Evolutionary conservation across 768 basidiomycete genomes (phyloP).

Genomic region (Chalciporus piperatus): DNA sequence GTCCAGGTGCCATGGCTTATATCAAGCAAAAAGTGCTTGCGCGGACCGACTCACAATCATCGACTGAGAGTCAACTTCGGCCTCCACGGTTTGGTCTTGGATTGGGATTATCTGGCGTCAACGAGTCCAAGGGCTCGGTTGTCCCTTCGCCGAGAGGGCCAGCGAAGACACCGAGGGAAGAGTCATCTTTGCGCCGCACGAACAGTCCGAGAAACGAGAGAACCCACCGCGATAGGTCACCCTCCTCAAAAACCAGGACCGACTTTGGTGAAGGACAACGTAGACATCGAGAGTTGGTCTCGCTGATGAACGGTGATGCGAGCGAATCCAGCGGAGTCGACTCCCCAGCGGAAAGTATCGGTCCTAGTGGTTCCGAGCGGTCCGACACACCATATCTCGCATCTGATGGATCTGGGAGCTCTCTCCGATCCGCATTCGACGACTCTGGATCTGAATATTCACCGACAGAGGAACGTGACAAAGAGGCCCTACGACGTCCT

Average conservation of each 20-base stretch:
- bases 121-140: constrained; percentile 9
- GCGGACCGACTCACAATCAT: constrained; percentile 22
- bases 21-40: constrained; percentile 13
- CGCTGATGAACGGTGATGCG: background rate
- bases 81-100: constrained; percentile 31
- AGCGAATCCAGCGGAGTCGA: constrained; percentile 18
- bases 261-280: constrained; percentile 12
- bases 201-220: constrained; percentile 6
- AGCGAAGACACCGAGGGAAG: constrained; percentile 6
- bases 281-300: constrained; percentile 21
- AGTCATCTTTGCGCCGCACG: constrained; percentile 1
- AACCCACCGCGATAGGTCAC: constrained; percentile 12
- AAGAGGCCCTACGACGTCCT: background rate
- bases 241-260: constrained; percentile 1
- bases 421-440: constrained; percentile 18
- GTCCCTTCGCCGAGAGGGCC: constrained; percentile 12
- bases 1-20: constrained; percentile 23
- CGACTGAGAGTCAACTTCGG: constrained; percentile 20
- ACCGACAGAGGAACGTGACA: constrained; percentile 20
- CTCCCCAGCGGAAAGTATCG: constrained; percentile 3
- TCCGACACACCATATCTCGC: constrained; percentile 9
- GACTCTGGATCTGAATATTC: constrained; percentile 34
- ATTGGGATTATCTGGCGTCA: constrained; percentile 20
- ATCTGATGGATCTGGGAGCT: constrained; percentile 20
- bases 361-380: constrained; percentile 15